Evolutionary conservation across 2,329 filamentous ascomycete genomes (phyloP).

Genomic region (Pyrenophora teres): DNA sequence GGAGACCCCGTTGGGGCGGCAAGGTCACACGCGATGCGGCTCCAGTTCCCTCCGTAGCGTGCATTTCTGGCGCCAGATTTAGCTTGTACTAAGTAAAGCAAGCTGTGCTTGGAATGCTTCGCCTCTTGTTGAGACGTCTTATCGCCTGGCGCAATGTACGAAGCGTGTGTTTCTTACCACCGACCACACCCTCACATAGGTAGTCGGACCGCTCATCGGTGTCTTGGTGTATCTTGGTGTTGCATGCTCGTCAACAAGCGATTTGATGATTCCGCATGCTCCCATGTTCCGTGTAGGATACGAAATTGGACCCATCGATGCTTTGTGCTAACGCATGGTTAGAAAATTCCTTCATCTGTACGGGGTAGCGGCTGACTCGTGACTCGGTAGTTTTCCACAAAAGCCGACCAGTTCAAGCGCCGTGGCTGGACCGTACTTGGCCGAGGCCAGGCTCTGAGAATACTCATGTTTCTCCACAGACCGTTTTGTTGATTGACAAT

Average conservation of each 20-base stretch:
- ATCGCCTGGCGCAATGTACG: too few species aligned
- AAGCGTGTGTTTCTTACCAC: too few species aligned
- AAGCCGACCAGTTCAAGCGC: slow-evolving; percentile 76
- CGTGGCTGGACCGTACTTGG: slow-evolving; percentile 70
- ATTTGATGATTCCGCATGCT: too few species aligned
- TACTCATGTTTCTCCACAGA: slow-evolving; percentile 67
- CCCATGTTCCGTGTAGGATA: slow-evolving; percentile 73
- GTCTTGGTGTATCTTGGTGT: too few species aligned
- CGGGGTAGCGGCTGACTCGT: slow-evolving; percentile 74
- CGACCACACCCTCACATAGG: slow-evolving; percentile 56
- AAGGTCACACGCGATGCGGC: slow-evolving; percentile 21
- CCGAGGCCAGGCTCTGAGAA: slow-evolving; percentile 75
- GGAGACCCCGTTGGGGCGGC: slow-evolving; percentile 21
- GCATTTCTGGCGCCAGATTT: slow-evolving; percentile 33
- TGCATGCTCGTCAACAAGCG: too few species aligned
- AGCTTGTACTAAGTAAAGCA: slow-evolving; percentile 54
- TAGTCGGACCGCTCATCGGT: slow-evolving; percentile 48
- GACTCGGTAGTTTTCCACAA: slow-evolving; percentile 73
- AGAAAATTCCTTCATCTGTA: slow-evolving; percentile 92
- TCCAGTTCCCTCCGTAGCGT: slow-evolving; percentile 53
- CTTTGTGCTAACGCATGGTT: slow-evolving; percentile 75
- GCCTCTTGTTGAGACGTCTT: slow-evolving; percentile 16
- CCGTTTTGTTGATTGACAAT: slow-evolving; percentile 75
- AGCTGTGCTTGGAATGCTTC: slow-evolving; percentile 50
- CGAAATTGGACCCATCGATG: slow-evolving; percentile 77